Percentiles rank a stretch among this genome's conserved stretches.
These are phyloP conservation scores for Suaeda aralocaspica DNA, from an alignment of 148 eudicot species.

Conservation along the genomic window DNA sequence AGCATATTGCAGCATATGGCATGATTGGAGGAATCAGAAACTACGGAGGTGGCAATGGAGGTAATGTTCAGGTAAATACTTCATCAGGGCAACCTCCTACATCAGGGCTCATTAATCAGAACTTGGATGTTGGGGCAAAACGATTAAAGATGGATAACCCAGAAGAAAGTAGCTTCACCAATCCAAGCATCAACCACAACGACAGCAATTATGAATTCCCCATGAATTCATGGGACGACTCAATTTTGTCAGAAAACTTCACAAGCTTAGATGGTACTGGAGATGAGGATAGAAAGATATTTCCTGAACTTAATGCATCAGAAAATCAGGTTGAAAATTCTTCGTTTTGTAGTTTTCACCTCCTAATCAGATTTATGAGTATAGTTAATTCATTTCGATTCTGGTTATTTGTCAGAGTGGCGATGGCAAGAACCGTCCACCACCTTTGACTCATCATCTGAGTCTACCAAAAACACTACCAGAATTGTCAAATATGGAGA, in stretches of 20 bases:
- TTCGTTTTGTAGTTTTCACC: not conserved
- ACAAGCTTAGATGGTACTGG: slow-evolving; percentile 35
- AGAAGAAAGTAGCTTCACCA: slow-evolving; percentile 34
- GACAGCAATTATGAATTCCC: slow-evolving; percentile 38
- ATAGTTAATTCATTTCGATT: slow-evolving; percentile 17
- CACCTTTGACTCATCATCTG: slow-evolving; percentile 56
- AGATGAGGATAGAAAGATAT: slow-evolving; percentile 39
- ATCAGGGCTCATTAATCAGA: slow-evolving; percentile 36
- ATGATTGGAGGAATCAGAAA: slow-evolving; percentile 40
- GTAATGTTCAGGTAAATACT: slow-evolving; percentile 38
- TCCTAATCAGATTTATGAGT: slow-evolving; percentile 2
- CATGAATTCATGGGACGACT: slow-evolving; percentile 67
- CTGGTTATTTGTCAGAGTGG: slow-evolving; percentile 35
- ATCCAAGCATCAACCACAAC: slow-evolving; percentile 1
- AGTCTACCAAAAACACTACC: slow-evolving; percentile 60
- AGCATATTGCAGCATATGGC: slow-evolving; percentile 46
- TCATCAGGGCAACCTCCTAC: slow-evolving; percentile 39
- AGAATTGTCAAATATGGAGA: slow-evolving; percentile 58
- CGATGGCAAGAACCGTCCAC: slow-evolving; percentile 33
- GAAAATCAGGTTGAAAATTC: slow-evolving; percentile 50
- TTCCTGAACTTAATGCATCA: slow-evolving; percentile 37
- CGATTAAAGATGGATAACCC: slow-evolving; percentile 30
- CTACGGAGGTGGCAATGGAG: slow-evolving; percentile 37
- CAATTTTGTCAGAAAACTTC: slow-evolving; percentile 50
- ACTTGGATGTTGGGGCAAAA: slow-evolving; percentile 40